A percentile compares a stretch with the other conserved stretches of the same genome.
Conservation (phyloP, 352 stramenopile species). For the Phytopythium delawarense region DNA sequence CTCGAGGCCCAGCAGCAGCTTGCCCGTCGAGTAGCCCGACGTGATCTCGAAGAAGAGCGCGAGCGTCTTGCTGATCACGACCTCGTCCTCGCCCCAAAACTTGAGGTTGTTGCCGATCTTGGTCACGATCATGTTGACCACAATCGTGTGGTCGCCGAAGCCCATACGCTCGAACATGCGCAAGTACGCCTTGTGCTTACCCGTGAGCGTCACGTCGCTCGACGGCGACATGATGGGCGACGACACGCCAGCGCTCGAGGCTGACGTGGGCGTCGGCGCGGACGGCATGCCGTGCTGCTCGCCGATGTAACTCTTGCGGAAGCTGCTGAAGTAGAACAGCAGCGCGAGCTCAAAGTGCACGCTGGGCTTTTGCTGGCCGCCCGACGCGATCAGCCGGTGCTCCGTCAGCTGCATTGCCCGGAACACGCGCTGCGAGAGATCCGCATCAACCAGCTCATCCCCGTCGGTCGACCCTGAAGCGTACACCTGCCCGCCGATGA, state of each 20-base stretch:
- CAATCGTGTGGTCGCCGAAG: slow-evolving; percentile 95
- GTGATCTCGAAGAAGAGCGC: slow-evolving; percentile 97
- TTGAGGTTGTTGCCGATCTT: slow-evolving; percentile 99
- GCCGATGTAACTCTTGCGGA: slow-evolving; percentile 90
- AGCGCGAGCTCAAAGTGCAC: slow-evolving; percentile 93
- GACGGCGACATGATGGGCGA: slow-evolving; percentile 78
- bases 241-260: slow-evolving; percentile 15
- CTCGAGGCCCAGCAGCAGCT: slow-evolving; percentile 96
- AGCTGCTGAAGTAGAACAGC: slow-evolving; percentile 96
- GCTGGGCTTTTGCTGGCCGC: slow-evolving; percentile 82
- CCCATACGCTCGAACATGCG: slow-evolving; percentile 98
- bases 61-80: slow-evolving; percentile 95
- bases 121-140: slow-evolving; percentile 98
- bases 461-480: slow-evolving; percentile 90
- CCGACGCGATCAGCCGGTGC: slow-evolving; percentile 89
- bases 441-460: slow-evolving; percentile 94
- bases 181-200: slow-evolving; percentile 95
- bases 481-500: slow-evolving; percentile 96
- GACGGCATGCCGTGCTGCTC: slow-evolving; percentile 89
- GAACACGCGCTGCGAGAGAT: slow-evolving; percentile 94
- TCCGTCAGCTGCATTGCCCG: slow-evolving; percentile 95
- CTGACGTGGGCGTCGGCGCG: slow-evolving; percentile 44
- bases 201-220: slow-evolving; percentile 68
- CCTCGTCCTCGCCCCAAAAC: slow-evolving; percentile 95
- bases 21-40: slow-evolving; percentile 94